phyloP scores from a whole-genome alignment of 805 yeast species.

The Wickerhamiella parazyma region DNA sequence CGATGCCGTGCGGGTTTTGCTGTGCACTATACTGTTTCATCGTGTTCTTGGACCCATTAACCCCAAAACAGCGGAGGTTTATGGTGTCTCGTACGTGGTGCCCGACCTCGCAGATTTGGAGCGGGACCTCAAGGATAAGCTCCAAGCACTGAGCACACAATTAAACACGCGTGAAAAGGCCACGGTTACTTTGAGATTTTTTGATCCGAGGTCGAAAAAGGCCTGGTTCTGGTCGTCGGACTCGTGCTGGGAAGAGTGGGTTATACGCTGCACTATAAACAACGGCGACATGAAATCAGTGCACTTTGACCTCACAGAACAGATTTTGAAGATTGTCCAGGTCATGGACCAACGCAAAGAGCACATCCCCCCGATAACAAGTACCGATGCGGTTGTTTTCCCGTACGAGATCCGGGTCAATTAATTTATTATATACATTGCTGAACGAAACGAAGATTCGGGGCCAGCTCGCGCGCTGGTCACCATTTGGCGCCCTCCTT shows the following conservation, averaged over 20 bases:
- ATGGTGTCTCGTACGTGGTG: conserved; percentile 38
- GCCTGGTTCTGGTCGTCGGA: conserved; percentile 44
- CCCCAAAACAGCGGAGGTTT: conserved; percentile 43
- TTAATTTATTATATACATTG: background rate
- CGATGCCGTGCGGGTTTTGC: conserved; percentile 43
- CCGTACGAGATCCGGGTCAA: conserved; percentile 31
- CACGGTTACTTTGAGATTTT: conserved; percentile 22
- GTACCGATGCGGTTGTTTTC: conserved; percentile 54
- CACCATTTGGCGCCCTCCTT: conserved; percentile 30
- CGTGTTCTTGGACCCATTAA: conserved; percentile 51
- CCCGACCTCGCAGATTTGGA: conserved; percentile 15
- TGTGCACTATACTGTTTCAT: conserved; percentile 57
- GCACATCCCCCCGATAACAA: conserved; percentile 63
- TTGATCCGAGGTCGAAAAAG: conserved; percentile 30
- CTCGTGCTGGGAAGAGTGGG: conserved; percentile 62
- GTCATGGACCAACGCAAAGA: conserved; percentile 43
- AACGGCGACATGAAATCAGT: conserved; percentile 14
- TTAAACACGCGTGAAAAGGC: conserved; percentile 13
- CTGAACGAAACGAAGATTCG: too few species aligned
- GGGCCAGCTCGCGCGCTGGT: too few species aligned
- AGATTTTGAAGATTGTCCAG: conserved; percentile 36
- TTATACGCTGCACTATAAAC: conserved; percentile 36
- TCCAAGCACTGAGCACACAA: conserved; percentile 8
- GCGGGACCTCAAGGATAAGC: conserved; percentile 13
- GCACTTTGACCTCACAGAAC: conserved; percentile 29